These are phyloP conservation scores for Zelonia costaricensis DNA, from an alignment of 208 protist species.

Conservation along the genomic window DNA sequence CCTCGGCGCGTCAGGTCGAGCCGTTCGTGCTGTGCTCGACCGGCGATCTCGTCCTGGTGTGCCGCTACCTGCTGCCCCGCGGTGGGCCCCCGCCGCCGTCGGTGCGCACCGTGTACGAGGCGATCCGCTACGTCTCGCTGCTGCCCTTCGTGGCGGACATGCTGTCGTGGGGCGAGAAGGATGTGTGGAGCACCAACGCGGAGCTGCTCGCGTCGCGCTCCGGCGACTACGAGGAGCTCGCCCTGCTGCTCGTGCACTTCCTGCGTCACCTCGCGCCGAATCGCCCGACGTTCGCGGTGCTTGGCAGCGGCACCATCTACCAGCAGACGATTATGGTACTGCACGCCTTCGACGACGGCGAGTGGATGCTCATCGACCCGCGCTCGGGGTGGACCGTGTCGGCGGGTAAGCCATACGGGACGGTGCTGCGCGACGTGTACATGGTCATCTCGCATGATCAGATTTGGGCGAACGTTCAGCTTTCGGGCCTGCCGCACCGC, in stretches of 20 bases:
- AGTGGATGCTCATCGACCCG: slow-evolving; percentile 74
- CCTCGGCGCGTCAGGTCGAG: slow-evolving; percentile 50
- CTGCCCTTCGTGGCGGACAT: slow-evolving; percentile 66
- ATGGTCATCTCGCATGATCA: slow-evolving; percentile 81
- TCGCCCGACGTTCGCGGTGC: slow-evolving; percentile 57
- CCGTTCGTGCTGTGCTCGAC: slow-evolving; percentile 80
- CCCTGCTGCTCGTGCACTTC: slow-evolving; percentile 77
- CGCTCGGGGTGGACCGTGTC: slow-evolving; percentile 47
- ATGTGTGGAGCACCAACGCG: slow-evolving; percentile 80
- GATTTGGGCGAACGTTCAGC: slow-evolving; percentile 80
- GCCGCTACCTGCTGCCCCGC: slow-evolving; percentile 65
- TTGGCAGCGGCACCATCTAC: slow-evolving; percentile 58
- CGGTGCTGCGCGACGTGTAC: slow-evolving; percentile 64
- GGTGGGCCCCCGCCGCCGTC: slow-evolving; percentile 63
- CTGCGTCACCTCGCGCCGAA: slow-evolving; percentile 61
- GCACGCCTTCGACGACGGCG: slow-evolving; percentile 49
- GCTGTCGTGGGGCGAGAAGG: slow-evolving; percentile 55
- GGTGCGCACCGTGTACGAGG: slow-evolving; percentile 62
- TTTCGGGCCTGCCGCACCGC: slow-evolving; percentile 72
- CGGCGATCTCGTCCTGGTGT: slow-evolving; percentile 70
- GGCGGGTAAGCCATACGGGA: slow-evolving; percentile 51
- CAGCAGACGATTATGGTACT: slow-evolving; percentile 68
- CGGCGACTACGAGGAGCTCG: slow-evolving; percentile 79
- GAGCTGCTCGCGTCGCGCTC: slow-evolving; percentile 64
- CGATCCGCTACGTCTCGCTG: slow-evolving; percentile 80